Percentiles rank a stretch among this genome's conserved stretches.
Conservation (phyloP, 2,329 filamentous ascomycete genomes). For the Ramularia endophylla region DNA sequence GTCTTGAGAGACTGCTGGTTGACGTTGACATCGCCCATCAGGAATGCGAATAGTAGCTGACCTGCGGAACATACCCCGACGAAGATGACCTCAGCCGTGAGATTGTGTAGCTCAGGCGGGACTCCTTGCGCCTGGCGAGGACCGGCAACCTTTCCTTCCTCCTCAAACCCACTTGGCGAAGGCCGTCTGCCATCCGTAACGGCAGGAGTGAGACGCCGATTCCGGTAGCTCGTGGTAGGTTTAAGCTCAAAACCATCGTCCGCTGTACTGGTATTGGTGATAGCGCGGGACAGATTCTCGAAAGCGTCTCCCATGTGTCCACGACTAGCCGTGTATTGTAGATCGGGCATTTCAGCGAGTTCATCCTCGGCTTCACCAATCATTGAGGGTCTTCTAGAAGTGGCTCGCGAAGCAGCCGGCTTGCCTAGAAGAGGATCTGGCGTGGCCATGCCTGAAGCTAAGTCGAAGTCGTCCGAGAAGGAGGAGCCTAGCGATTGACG, state of each 20-base stretch:
- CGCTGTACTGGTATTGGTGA: slow-evolving; percentile 9
- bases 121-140: slow-evolving; percentile 17
- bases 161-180: slow-evolving; percentile 8
- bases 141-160: slow-evolving; percentile 1
- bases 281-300: slow-evolving; percentile 14
- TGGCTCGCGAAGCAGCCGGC: slow-evolving; percentile 4
- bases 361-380: slow-evolving; percentile 11
- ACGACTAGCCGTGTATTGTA: slow-evolving; percentile 3
- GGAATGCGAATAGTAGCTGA: slow-evolving; percentile 39
- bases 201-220: slow-evolving; percentile 10
- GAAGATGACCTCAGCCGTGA: slow-evolving; percentile 37
- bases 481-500: slow-evolving; percentile 5
- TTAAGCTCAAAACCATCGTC: slow-evolving; percentile 10
- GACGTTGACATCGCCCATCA: slow-evolving; percentile 38
- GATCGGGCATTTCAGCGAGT: slow-evolving; percentile 8
- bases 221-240: slow-evolving; percentile 6
- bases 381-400: slow-evolving; percentile 7
- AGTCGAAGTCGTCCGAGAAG: slow-evolving; percentile 10
- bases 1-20: slow-evolving; percentile 34
- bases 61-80: slow-evolving; percentile 40
- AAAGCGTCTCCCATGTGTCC: slow-evolving; percentile 17
- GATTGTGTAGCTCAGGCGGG: slow-evolving; percentile 36
- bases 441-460: slow-evolving; percentile 11
- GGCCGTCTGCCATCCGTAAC: slow-evolving; percentile 8
- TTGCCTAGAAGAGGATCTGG: slow-evolving; percentile 12